A percentile compares a stretch with the other conserved stretches of the same genome.
phyloP scores from a whole-genome alignment of 306 rosid species.

The Sechiopsis laciniata region DNA sequence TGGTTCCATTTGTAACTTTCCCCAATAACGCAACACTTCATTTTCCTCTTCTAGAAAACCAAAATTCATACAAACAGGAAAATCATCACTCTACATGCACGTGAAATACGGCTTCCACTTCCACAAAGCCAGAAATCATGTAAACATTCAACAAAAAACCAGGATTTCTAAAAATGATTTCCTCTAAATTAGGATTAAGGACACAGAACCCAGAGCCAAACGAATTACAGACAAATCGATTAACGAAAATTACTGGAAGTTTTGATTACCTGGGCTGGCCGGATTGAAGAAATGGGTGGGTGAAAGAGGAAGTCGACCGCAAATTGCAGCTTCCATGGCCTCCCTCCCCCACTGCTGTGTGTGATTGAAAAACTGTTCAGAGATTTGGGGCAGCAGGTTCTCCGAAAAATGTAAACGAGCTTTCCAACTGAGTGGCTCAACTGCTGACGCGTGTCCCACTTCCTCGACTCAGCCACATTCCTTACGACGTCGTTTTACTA shows the following conservation, averaged over 20 bases:
- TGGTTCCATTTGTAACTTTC: background rate
- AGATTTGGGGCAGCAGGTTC: background rate
- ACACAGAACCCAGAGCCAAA: background rate
- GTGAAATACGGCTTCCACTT: background rate
- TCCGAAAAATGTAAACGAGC: background rate
- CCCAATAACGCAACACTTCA: background rate
- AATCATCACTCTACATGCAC: background rate
- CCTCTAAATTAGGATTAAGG: background rate
- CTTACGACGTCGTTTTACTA: background rate
- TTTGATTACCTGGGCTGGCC: constrained; percentile 37
- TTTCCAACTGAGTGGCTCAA: background rate
- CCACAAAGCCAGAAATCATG: background rate
- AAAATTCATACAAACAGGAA: background rate
- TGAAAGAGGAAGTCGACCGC: constrained; percentile 58
- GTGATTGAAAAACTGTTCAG: constrained; percentile 3
- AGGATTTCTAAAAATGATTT: background rate
- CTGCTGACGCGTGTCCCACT: constrained; percentile 16
- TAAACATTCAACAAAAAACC: background rate
- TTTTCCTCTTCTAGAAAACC: no score
- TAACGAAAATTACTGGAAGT: background rate
- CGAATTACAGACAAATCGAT: no score
- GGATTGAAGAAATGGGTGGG: constrained; percentile 51
- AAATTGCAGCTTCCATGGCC: constrained; percentile 61
- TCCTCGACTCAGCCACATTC: constrained; percentile 4
- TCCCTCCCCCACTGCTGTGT: constrained; percentile 19